Evolutionary conservation across 2,329 filamentous ascomycete species (phyloP).

Genomic region (Curvularia lunata): DNA sequence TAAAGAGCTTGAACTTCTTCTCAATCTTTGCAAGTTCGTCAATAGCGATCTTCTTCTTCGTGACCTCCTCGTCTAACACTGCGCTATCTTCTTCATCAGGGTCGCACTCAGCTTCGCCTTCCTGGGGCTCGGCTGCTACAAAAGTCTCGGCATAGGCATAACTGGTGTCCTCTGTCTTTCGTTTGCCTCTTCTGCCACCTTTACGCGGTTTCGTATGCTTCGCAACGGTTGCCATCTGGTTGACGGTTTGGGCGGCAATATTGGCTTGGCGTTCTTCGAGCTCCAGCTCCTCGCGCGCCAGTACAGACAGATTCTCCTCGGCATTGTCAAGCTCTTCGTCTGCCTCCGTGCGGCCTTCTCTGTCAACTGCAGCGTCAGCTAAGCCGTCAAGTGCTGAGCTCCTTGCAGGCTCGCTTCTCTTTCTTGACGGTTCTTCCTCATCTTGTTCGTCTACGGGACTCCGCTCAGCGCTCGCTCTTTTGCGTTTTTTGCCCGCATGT

Average conservation of each 20-base stretch:
- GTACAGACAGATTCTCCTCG: conserved; percentile 41
- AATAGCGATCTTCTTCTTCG: conserved; percentile 79
- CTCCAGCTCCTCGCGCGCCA: conserved; percentile 42
- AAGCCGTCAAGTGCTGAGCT: conserved; percentile 35
- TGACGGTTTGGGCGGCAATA: conserved; percentile 41
- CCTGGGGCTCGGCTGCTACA: conserved; percentile 69
- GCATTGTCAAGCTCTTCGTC: conserved; percentile 62
- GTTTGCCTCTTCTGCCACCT: conserved; percentile 58
- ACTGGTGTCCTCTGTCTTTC: conserved; percentile 53
- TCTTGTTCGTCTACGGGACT: conserved; percentile 47
- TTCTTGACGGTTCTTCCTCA: conserved; percentile 46
- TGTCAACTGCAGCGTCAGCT: conserved; percentile 38
- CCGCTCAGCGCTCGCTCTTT: conserved; percentile 51
- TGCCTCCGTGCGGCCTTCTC: conserved; percentile 36
- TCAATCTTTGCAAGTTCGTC: conserved; percentile 82
- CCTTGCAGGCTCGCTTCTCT: conserved; percentile 43
- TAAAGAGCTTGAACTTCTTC: conserved; percentile 84
- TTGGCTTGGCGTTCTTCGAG: conserved; percentile 46
- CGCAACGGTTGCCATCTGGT: conserved; percentile 44
- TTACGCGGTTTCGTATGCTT: conserved; percentile 47
- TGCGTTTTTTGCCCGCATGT: conserved; percentile 51
- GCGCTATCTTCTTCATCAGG: conserved; percentile 52
- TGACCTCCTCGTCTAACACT: conserved; percentile 59
- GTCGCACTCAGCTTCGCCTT: conserved; percentile 56
- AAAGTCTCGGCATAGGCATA: conserved; percentile 51